phyloP scores from a whole-genome alignment of 305 asterid genomes.

The Fraxinus velutina region DNA sequence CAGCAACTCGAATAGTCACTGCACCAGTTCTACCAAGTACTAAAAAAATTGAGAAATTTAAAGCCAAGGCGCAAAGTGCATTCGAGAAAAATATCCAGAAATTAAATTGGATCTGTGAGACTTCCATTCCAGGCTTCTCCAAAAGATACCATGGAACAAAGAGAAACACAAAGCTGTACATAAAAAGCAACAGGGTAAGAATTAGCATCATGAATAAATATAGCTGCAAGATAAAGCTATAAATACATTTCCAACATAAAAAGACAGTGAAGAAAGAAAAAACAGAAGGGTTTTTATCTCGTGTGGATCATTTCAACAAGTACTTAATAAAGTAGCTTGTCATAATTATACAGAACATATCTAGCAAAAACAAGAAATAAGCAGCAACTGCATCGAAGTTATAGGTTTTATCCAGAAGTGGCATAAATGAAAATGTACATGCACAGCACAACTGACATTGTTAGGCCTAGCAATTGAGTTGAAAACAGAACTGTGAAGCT shows the following conservation, averaged over 20 bases:
- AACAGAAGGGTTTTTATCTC: background rate
- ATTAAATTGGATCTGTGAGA: slow-evolving; percentile 77
- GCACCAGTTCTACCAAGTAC: slow-evolving; percentile 98
- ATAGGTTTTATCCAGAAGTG: background rate
- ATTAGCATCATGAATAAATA: slow-evolving; percentile 3
- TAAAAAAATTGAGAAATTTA: slow-evolving; percentile 91
- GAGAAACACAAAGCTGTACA: slow-evolving; percentile 83
- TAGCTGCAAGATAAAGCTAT: slow-evolving; percentile 9
- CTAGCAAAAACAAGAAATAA: background rate
- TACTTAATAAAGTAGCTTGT: background rate
- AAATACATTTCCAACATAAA: slow-evolving; percentile 18
- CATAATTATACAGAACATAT: background rate
- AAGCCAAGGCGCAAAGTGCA: slow-evolving; percentile 91
- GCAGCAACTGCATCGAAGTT: background rate
- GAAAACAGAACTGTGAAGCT: slow-evolving; percentile 2
- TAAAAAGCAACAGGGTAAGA: slow-evolving; percentile 20
- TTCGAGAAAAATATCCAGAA: slow-evolving; percentile 97
- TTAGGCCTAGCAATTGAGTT: background rate
- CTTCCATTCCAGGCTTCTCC: slow-evolving; percentile 95
- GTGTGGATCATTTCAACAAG: background rate
- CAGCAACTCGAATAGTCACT: slow-evolving; percentile 93
- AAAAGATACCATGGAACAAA: slow-evolving; percentile 93
- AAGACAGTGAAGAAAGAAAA: slow-evolving; percentile 5
- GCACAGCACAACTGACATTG: slow-evolving; percentile 4
- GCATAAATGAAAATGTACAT: slow-evolving; percentile 5